Percentiles rank a stretch among this genome's conserved stretches.
Conservation (phyloP, 352 stramenopile species). For the Albugo laibachii region DNA sequence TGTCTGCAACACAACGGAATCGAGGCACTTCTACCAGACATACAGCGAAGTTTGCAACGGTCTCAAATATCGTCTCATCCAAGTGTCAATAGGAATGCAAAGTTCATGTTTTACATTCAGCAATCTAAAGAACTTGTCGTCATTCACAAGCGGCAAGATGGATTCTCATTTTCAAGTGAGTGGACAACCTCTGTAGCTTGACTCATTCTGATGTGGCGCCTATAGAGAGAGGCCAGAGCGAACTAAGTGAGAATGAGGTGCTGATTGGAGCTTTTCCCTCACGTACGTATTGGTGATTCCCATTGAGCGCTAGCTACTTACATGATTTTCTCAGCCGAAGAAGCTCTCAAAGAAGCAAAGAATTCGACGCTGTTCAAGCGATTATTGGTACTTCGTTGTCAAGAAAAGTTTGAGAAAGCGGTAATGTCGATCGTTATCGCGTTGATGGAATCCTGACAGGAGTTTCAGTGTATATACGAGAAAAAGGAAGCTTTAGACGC, state of each 20-base stretch:
- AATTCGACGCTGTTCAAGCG: slow-evolving; percentile 47
- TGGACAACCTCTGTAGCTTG: neutral
- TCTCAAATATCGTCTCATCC: slow-evolving; percentile 1
- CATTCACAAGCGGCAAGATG: too few species aligned
- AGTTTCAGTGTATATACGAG: slow-evolving; percentile 14
- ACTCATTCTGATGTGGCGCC: neutral
- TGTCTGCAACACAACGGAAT: too few species aligned
- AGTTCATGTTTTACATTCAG: slow-evolving; percentile 11
- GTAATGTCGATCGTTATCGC: slow-evolving; percentile 8
- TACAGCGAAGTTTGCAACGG: neutral
- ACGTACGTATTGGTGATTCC: slow-evolving; percentile 3
- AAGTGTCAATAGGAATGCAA: slow-evolving; percentile 13
- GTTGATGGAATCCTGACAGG: neutral
- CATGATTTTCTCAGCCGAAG: slow-evolving; percentile 7
- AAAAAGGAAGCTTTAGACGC: slow-evolving; percentile 20
- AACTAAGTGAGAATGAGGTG: slow-evolving; percentile 38
- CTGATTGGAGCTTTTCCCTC: slow-evolving; percentile 40
- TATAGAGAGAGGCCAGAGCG: slow-evolving; percentile 24
- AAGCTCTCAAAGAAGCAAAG: slow-evolving; percentile 21
- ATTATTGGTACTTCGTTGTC: slow-evolving; percentile 54
- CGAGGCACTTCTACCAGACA: too few species aligned
- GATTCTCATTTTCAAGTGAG: slow-evolving; percentile 44
- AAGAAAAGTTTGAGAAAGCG: slow-evolving; percentile 66
- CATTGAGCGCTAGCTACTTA: slow-evolving; percentile 1
- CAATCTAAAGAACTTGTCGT: too few species aligned